Evolutionary conservation across 78 protist species (phyloP).

Genomic region (Pigoraptor vietnamica): DNA sequence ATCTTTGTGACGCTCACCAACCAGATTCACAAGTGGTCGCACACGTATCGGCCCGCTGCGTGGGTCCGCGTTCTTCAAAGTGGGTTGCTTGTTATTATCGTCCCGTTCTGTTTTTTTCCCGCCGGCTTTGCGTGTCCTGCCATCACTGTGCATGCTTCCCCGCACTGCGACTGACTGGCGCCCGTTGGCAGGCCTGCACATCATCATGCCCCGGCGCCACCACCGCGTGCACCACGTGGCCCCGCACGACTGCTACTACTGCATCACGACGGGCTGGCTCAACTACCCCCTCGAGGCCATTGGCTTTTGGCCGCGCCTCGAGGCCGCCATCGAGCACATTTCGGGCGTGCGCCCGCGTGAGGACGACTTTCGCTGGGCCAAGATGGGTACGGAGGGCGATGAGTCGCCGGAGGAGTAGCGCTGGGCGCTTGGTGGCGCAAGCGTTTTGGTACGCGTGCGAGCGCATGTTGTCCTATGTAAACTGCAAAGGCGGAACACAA

Average conservation of each 20-base stretch:
- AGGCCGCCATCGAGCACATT: background rate
- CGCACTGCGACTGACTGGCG: no score
- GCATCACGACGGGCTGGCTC: constrained; percentile 79
- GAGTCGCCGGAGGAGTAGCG: no score
- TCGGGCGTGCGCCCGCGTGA: background rate
- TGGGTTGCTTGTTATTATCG: background rate
- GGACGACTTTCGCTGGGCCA: constrained; percentile 1
- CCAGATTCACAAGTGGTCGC: constrained; percentile 73
- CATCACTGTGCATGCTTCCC: no score
- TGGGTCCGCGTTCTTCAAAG: constrained; percentile 27
- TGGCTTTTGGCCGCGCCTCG: background rate
- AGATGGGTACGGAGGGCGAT: background rate
- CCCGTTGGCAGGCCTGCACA: constrained; percentile 17
- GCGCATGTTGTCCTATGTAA: no score
- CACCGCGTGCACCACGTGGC: constrained; percentile 64
- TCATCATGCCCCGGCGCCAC: constrained; percentile 55
- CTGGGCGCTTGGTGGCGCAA: no score
- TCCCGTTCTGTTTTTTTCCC: no score
- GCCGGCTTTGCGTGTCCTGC: no score
- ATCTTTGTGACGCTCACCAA: constrained; percentile 60
- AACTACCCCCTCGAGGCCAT: constrained; percentile 17
- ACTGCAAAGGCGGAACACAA: no score
- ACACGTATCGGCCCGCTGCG: constrained; percentile 36
- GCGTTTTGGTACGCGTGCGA: background rate
- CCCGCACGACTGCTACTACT: constrained; percentile 57